A percentile compares a stretch with the other conserved stretches of the same genome.
Evolutionary conservation across 768 basidiomycete species (phyloP).

Genomic region (Mycena rebaudengoi): DNA sequence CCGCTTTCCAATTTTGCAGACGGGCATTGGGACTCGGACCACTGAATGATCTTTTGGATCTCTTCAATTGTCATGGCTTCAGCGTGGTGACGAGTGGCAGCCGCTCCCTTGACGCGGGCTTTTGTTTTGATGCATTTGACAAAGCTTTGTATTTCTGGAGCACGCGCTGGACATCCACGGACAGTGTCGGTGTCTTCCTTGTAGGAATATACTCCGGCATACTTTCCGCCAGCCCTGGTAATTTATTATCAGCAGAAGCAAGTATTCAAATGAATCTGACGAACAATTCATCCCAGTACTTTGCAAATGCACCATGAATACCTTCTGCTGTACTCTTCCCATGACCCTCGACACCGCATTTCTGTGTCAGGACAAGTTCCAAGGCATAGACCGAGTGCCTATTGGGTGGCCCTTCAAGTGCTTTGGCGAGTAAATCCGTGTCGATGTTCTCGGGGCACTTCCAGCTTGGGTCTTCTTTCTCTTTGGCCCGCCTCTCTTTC

Average conservation of each 20-base stretch:
- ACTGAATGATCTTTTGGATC: constrained; percentile 34
- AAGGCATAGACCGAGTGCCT: constrained; percentile 34
- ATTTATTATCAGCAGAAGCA: constrained; percentile 10
- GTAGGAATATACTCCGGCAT: constrained; percentile 35
- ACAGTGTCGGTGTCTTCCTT: constrained; percentile 32
- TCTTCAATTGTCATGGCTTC: constrained; percentile 43
- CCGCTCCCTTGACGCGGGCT: constrained; percentile 26
- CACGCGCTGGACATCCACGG: constrained; percentile 39
- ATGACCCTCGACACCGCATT: constrained; percentile 37
- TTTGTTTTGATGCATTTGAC: constrained; percentile 35
- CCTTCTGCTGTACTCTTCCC: constrained; percentile 29
- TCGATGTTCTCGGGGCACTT: constrained; percentile 25
- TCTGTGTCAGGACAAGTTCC: constrained; percentile 38
- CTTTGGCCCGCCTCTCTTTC: neutral
- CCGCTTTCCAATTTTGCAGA: constrained; percentile 3
- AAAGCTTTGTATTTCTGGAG: constrained; percentile 29
- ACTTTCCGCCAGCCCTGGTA: constrained; percentile 23
- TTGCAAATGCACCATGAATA: constrained; percentile 37
- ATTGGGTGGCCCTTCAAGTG: constrained; percentile 40
- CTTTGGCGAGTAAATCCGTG: constrained; percentile 29
- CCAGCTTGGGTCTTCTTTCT: neutral
- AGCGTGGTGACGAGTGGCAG: constrained; percentile 38
- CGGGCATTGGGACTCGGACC: constrained; percentile 34
- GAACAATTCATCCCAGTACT: constrained; percentile 39
- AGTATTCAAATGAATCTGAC: constrained; percentile 9